These are phyloP conservation scores for Cephaloascus fragrans DNA, from an alignment of 805 yeast genomes.

Conservation along the genomic window DNA sequence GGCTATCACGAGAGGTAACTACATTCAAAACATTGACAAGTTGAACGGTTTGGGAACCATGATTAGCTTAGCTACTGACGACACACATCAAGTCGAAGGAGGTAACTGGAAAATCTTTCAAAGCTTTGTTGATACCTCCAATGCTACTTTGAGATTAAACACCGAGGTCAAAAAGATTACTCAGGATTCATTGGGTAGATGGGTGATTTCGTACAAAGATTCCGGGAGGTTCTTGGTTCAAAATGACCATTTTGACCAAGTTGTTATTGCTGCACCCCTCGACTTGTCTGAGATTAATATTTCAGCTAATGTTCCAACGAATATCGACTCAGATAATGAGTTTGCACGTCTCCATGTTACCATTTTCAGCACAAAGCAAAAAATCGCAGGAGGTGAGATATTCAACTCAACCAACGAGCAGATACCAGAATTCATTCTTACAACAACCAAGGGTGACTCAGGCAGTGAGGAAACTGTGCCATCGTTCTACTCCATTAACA, in stretches of 20 bases:
- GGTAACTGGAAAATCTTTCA: constrained; percentile 37
- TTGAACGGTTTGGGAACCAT: constrained; percentile 33
- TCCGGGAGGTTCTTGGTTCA: background rate
- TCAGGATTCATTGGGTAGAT: background rate
- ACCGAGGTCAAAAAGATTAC: constrained; percentile 15
- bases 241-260: constrained; percentile 24
- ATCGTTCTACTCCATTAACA: constrained; percentile 23
- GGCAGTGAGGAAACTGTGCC: constrained; percentile 2
- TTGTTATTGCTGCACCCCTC: constrained; percentile 34
- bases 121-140: constrained; percentile 21
- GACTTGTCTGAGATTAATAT: constrained; percentile 16
- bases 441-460: constrained; percentile 9
- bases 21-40: constrained; percentile 27
- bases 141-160: constrained; percentile 16
- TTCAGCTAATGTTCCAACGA: background rate
- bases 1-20: constrained; percentile 32
- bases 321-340: constrained; percentile 6
- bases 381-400: constrained; percentile 9
- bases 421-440: constrained; percentile 16
- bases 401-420: constrained; percentile 4
- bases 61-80: constrained; percentile 27
- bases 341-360: constrained; percentile 31
- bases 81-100: constrained; percentile 24
- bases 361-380: constrained; percentile 14
- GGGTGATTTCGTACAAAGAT: constrained; percentile 1